Evolutionary conservation across 2,329 filamentous ascomycete species (phyloP), one percentile per base, ranked within the genome.

Genomic region (Myrmaecium sp.): DNA sequence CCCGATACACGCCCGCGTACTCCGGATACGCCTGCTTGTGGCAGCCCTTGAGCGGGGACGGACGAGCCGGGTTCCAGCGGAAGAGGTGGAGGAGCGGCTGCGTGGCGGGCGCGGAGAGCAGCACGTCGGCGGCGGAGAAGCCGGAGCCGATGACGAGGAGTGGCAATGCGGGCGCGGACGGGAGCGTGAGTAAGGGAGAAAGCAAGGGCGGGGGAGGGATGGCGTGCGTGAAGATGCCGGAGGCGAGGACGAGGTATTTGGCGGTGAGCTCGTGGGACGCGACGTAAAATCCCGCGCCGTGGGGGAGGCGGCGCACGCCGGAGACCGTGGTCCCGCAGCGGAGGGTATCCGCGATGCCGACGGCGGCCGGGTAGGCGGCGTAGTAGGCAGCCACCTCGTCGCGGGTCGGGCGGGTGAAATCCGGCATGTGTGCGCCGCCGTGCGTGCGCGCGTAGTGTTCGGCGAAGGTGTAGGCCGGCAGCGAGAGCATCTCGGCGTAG

Each of bases 21-120:
- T 72, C 68, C 0, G 68, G 67, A 37, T 73, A 73, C 16, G 66
- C 67, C 23, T 64, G 59, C 24, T 66, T 61, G 37, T 73, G 68
- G 31, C 68, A 72, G 19, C 60, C 58, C 12, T 62, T 60, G 8
- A 73, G 45, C 2, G 67, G 68, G 1, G 65, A 70, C 0, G 66
- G 65, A 11, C 57, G 54, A 4, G 50, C 54, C 0, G 66, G 63
- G n/a, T 57, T 54, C 68, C 68, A 73, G 40, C 64, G 64, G 42
- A 62, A 73, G 27, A 70, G 42, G 36, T 73, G 68, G n/a, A 72
- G 45, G 22, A 73, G 59, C 28, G 55, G 62, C 24, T 61, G 60
- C n/a, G 48, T 38, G 9, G 51, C 42, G 15, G 58, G 50, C 12
- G 61, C 53, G 5, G 65, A 69, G 20, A 70, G 62, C 26, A 72